Evolutionary conservation across 1,284 basidiomycete species (phyloP).

Genomic region (Naganishia liquefaciens): DNA sequence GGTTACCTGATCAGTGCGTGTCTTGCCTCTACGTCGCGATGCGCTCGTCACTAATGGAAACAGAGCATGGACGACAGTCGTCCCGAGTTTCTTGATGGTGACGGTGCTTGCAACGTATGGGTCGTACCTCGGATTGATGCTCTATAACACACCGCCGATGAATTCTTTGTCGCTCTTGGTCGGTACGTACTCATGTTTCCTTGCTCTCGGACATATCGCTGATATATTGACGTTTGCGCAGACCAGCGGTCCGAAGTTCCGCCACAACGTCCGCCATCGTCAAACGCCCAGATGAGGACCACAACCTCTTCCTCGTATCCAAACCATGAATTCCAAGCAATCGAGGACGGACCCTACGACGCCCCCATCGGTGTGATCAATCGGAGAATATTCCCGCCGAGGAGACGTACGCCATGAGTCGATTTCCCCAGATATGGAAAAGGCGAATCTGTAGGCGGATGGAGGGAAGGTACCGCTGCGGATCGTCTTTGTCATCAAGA

Average conservation of each 20-base stretch:
- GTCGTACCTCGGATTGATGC: conserved; percentile 15
- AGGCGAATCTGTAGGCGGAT: no score
- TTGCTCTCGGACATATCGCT: neutral
- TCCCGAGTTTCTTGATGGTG: conserved; percentile 17
- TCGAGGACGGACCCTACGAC: conserved; percentile 7
- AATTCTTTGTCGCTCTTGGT: conserved; percentile 6
- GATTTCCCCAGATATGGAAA: no score
- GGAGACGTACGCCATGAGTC: neutral
- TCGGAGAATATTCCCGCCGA: conserved; percentile 1
- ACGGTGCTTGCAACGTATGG: conserved; percentile 21
- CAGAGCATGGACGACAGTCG: conserved; percentile 27
- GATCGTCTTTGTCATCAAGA: no score
- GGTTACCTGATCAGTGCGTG: conserved; percentile 20
- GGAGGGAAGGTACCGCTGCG: no score
- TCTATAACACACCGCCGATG: conserved; percentile 6
- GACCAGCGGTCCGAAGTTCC: neutral
- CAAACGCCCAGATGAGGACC: neutral
- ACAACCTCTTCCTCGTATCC: neutral
- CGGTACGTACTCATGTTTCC: neutral
- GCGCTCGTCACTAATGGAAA: no score
- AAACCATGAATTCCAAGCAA: neutral
- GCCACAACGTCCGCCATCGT: neutral
- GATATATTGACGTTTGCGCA: neutral
- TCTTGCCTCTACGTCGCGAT: neutral
- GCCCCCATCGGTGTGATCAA: conserved; percentile 15